Base-by-base conservation (phyloP, 495 filamentous ascomycete genomes). In the Margaritispora aquatica region DNA sequence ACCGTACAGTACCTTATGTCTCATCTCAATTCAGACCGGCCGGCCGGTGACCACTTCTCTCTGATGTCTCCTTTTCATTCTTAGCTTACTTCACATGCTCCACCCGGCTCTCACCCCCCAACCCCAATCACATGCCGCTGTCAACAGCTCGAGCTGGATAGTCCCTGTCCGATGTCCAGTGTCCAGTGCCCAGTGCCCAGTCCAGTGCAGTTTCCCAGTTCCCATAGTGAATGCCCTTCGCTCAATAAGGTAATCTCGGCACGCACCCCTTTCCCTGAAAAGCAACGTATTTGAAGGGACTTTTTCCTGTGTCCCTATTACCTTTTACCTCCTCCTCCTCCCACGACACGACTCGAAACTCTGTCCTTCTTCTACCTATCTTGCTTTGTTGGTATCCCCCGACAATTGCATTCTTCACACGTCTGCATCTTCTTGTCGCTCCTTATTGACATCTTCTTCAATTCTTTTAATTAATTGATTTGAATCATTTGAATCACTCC, bases 381-480 rank as follows among this genome's bases (percentile, higher is more conserved):
- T 44, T 44, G 38, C 38, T 44, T 44, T n/a, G 38, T 44, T 44
- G 38, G 38, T 44, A n/a, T n/a, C n/a, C n/a, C n/a, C 38, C 19
- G 13, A 44, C 38, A 44, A 8, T 17, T 3, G 38, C 38, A 44
- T 34, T 26, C 51, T n/a, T n/a, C n/a, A n/a, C n/a, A n/a, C n/a
- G n/a, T n/a, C n/a, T n/a, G 48, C 31, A 29, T 64, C 49, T 54
- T 58, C 58, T 67, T 54, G 72, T 73, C 71, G 63, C 64, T 72
- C 69, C 68, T 73, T 73, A 54, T 62, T 44, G 38, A 44, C 38
- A 44, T 44, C 38, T 58, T 44, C n/a, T 26, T 41, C 11, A 21
- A 5, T 48, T 54, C 58, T 29, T 51, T 51, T 56, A 31, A n/a
- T 41, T 55, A 29, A 26, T 59, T 54, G 11, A 17, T 47, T 27